Conservation (phyloP, 2,329 filamentous ascomycete genomes). For the Aschersonia sp. region DNA sequence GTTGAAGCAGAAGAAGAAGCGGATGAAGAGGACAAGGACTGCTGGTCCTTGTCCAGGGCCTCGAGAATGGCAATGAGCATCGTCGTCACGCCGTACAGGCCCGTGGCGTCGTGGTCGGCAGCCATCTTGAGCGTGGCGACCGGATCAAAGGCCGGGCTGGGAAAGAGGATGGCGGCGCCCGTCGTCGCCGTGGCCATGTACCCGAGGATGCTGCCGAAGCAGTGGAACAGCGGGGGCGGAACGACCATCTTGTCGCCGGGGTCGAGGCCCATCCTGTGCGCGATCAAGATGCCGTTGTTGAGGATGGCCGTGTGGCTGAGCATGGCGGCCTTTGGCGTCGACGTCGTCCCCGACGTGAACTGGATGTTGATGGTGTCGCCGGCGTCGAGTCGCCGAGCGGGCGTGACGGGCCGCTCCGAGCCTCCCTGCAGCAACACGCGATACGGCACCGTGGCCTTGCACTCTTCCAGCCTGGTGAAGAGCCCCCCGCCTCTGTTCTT, state of each 20-base stretch:
- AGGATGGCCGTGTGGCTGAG: slow-evolving; percentile 74
- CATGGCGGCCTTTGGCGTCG: slow-evolving; percentile 80
- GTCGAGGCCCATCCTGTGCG: slow-evolving; percentile 67
- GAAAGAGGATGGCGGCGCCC: slow-evolving; percentile 70
- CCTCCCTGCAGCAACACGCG: slow-evolving; percentile 19
- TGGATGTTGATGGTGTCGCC: slow-evolving; percentile 84
- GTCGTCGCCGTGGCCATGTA: slow-evolving; percentile 86
- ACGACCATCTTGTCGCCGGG: slow-evolving; percentile 65
- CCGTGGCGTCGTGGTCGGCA: slow-evolving; percentile 38
- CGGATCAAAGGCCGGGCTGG: slow-evolving; percentile 76
- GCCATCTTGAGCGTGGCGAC: slow-evolving; percentile 48
- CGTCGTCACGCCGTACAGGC: slow-evolving; percentile 78
- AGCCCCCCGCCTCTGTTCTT: no score
- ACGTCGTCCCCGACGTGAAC: slow-evolving; percentile 93
- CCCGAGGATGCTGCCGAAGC: slow-evolving; percentile 84
- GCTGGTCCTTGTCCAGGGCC: slow-evolving; percentile 39
- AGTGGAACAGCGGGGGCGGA: slow-evolving; percentile 76
- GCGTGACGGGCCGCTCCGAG: slow-evolving; percentile 19
- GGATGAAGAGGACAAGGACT: slow-evolving; percentile 1
- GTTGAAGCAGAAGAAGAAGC: no score
- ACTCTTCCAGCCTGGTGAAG: slow-evolving; percentile 15
- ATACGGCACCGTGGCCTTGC: slow-evolving; percentile 30
- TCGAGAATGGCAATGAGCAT: slow-evolving; percentile 90
- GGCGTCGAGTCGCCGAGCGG: slow-evolving; percentile 33
- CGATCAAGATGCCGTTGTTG: slow-evolving; percentile 83